Percentiles rank a stretch among this genome's conserved stretches.
These are phyloP conservation scores for Neurospora sublineolata DNA, from an alignment of 495 filamentous ascomycete species.

Conservation along the genomic window DNA sequence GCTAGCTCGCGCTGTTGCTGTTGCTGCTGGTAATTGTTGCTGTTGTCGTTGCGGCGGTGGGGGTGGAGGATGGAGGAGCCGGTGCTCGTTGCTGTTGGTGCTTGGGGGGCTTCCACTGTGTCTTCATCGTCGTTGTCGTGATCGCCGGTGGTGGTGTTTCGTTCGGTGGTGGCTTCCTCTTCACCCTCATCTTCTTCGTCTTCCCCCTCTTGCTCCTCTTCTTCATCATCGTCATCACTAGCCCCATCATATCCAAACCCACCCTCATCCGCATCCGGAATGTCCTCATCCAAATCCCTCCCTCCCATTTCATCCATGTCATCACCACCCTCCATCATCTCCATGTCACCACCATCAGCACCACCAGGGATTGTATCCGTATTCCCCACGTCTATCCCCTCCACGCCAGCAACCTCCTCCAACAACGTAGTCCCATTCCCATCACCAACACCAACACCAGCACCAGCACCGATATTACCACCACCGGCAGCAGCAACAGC, in stretches of 20 bases:
- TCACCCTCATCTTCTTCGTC: constrained; percentile 21
- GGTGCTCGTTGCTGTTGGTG: constrained; percentile 18
- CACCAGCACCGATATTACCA: neutral
- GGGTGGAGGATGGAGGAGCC: neutral
- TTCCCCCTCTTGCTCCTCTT: constrained; percentile 22
- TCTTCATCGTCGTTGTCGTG: constrained; percentile 1
- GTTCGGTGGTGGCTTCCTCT: constrained; percentile 9
- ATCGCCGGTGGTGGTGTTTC: neutral
- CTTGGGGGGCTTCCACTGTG: constrained; percentile 3
- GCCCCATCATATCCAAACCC: constrained; percentile 35
- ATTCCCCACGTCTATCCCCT: constrained; percentile 41
- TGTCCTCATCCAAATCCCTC: constrained; percentile 53
- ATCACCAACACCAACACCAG: neutral
- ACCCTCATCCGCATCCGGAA: constrained; percentile 47
- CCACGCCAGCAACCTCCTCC: neutral
- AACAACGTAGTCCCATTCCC: constrained; percentile 12
- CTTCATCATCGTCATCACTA: constrained; percentile 27
- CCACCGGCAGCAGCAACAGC: constrained; percentile 23
- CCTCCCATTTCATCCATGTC: constrained; percentile 20
- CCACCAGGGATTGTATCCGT: constrained; percentile 21
- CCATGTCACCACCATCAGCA: constrained; percentile 7
- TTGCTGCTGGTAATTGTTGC: neutral
- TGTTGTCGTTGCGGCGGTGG: neutral
- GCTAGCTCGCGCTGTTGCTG: constrained; percentile 21
- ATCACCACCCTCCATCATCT: constrained; percentile 15